phyloP scores from a whole-genome alignment of 2,329 filamentous ascomycete species.

The Saccharata proteae region DNA sequence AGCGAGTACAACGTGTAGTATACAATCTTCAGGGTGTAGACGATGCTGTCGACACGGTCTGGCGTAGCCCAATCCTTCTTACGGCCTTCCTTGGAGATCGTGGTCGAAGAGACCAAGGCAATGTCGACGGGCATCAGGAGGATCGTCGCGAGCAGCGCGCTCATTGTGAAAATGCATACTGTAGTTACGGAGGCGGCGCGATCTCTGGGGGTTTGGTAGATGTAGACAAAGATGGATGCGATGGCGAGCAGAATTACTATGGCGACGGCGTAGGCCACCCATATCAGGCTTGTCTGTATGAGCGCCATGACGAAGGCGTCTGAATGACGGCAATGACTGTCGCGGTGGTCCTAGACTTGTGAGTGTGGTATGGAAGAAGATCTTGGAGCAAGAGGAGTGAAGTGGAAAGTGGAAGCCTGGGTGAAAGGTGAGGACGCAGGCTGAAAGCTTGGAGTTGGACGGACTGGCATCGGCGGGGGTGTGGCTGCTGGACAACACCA shows the following conservation, averaged over 20 bases:
- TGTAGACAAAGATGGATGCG: slow-evolving; percentile 74
- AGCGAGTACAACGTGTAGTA: slow-evolving; percentile 91
- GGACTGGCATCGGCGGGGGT: too few relatives aligned
- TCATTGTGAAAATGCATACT: slow-evolving; percentile 78
- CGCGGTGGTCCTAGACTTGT: not conserved
- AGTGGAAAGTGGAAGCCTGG: too few relatives aligned
- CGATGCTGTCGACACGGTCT: slow-evolving; percentile 62
- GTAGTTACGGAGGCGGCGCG: slow-evolving; percentile 70
- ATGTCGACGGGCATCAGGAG: slow-evolving; percentile 91
- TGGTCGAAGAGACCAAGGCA: slow-evolving; percentile 83
- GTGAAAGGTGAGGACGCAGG: too few relatives aligned
- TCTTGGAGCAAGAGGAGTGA: not conserved
- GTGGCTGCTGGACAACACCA: too few relatives aligned
- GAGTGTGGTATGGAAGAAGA: not conserved
- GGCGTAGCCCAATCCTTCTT: slow-evolving; percentile 96
- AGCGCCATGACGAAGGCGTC: slow-evolving; percentile 42
- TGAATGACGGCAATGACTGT: too few relatives aligned
- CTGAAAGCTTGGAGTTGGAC: too few relatives aligned
- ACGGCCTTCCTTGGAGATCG: slow-evolving; percentile 57
- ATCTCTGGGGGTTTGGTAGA: slow-evolving; percentile 82
- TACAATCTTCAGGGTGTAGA: slow-evolving; percentile 69
- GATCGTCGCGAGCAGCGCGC: slow-evolving; percentile 79
- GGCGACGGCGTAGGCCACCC: slow-evolving; percentile 82
- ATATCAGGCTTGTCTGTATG: slow-evolving; percentile 83
- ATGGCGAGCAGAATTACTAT: slow-evolving; percentile 64